A percentile compares a stretch with the other conserved stretches of the same genome.
phyloP scores from a whole-genome alignment of 2,329 filamentous ascomycete genomes.

The Alternaria infectoria region DNA sequence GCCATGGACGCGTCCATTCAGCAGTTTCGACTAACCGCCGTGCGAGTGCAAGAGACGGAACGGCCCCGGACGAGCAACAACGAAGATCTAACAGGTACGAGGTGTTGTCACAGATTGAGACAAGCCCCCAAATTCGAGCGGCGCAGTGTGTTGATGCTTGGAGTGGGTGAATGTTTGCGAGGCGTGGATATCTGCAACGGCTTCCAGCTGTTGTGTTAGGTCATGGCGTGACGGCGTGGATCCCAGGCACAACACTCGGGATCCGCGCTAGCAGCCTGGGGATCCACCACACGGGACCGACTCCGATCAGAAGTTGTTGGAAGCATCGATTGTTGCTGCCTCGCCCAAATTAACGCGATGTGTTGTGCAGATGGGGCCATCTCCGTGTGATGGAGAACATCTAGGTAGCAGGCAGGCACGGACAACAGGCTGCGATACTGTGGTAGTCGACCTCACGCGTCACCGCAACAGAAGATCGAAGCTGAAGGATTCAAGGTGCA shows the following conservation, averaged over 20 bases:
- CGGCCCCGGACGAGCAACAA: slow-evolving; percentile 8
- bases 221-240: not conserved
- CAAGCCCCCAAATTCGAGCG: slow-evolving; percentile 5
- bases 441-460: not conserved
- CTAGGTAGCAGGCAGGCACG: not conserved
- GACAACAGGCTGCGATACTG: not conserved
- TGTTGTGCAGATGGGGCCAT: not conserved
- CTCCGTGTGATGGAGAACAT: not conserved
- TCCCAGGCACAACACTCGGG: not conserved
- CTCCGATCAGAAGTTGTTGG: not conserved
- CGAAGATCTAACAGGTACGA: not conserved
- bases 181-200: not conserved
- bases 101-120: slow-evolving; percentile 7
- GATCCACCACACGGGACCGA: slow-evolving; percentile 18
- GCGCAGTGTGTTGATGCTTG: not conserved
- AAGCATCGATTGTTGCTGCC: not conserved
- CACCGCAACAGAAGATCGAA: not conserved
- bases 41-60: slow-evolving; percentile 11
- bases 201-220: not conserved
- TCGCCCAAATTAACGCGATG: not conserved
- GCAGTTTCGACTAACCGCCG: slow-evolving; percentile 20
- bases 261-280: slow-evolving; percentile 25
- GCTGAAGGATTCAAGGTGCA: not conserved
- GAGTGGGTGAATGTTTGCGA: slow-evolving; percentile 4
- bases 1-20: slow-evolving; percentile 12